phyloP scores from a whole-genome alignment of 371 early-diverging fungal species.

The Ordospora pajunii region DNA sequence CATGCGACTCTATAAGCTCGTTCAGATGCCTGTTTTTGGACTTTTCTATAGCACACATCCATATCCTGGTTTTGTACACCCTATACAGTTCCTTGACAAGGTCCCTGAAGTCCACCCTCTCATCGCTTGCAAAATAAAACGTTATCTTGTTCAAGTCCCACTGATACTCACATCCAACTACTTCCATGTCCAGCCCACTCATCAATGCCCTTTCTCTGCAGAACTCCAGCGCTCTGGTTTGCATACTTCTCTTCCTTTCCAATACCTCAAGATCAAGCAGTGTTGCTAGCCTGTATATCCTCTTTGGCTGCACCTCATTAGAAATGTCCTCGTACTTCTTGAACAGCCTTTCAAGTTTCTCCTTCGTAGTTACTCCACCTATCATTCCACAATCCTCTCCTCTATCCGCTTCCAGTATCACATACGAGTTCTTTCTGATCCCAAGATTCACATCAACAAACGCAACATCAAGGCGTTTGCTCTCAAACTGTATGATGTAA shows the following conservation, averaged over 20 bases:
- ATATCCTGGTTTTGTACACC: constrained; percentile 92
- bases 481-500: constrained; percentile 59
- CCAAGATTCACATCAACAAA: constrained; percentile 19
- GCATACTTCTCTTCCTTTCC: constrained; percentile 48
- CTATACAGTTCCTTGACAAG: constrained; percentile 91
- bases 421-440: constrained; percentile 45
- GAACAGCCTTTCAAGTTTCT: constrained; percentile 39
- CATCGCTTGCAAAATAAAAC: constrained; percentile 59
- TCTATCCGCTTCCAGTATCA: constrained; percentile 61
- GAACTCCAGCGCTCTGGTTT: constrained; percentile 41
- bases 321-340: constrained; percentile 40
- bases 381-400: constrained; percentile 61
- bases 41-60: constrained; percentile 69
- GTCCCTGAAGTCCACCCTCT: constrained; percentile 88
- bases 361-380: constrained; percentile 19
- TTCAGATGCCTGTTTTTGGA: constrained; percentile 31
- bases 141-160: constrained; percentile 62
- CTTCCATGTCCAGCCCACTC: constrained; percentile 52
- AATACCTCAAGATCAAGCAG: constrained; percentile 50
- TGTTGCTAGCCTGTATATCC: constrained; percentile 56
- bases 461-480: constrained; percentile 51
- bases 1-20: constrained; percentile 4
- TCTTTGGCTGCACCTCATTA: constrained; percentile 51
- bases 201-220: constrained; percentile 44
- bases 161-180: constrained; percentile 61